These are phyloP conservation scores for Cinnamomum chago DNA, from an alignment of 164 flowering plant species.

Conservation along the genomic window DNA sequence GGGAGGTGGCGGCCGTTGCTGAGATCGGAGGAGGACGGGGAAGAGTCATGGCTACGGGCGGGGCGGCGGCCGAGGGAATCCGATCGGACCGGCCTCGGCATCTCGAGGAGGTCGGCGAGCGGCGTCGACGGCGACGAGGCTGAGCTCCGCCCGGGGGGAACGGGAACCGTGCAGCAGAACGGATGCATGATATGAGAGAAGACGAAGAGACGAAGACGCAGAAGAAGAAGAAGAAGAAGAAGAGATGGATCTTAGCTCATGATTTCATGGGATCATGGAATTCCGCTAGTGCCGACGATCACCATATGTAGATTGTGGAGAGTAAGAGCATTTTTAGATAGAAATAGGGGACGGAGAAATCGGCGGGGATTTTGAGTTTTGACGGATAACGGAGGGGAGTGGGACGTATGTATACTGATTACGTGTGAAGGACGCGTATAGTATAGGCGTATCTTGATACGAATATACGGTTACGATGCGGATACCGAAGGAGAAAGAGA, in stretches of 20 bases:
- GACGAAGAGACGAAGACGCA: background rate
- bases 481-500: background rate
- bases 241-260: background rate
- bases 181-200: constrained; percentile 24
- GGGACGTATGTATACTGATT: background rate
- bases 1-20: background rate
- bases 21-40: constrained; percentile 1
- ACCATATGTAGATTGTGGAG: background rate
- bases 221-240: background rate
- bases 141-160: constrained; percentile 10
- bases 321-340: no score
- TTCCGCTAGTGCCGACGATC: background rate
- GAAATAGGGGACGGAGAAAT: background rate
- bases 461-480: background rate
- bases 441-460: background rate
- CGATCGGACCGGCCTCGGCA: constrained; percentile 12
- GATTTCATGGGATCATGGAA: background rate
- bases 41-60: constrained; percentile 1
- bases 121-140: constrained; percentile 8
- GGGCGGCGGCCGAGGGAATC: background rate
- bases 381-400: background rate
- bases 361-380: constrained; percentile 7
- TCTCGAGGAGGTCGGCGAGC: constrained; percentile 5
- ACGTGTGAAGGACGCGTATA: background rate
- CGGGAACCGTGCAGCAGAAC: constrained; percentile 29